Conservation (phyloP, 2,329 filamentous ascomycete species). For the Alternaria arbusti region DNA sequence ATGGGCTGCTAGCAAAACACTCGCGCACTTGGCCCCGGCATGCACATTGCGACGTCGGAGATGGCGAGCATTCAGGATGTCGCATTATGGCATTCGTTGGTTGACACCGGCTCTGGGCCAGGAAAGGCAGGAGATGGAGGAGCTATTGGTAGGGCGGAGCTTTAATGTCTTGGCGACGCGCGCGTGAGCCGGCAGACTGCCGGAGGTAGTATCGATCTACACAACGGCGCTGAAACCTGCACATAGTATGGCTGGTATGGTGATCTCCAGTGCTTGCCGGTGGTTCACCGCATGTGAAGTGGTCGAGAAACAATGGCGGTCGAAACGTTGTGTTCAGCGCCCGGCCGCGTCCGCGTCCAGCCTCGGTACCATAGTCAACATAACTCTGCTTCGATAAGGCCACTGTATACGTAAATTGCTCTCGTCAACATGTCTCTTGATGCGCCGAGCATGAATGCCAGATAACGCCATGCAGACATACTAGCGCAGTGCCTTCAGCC, state of each 20-base stretch:
- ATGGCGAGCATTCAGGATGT: neutral
- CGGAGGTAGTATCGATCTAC: conserved; percentile 7
- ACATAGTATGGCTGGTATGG: conserved; percentile 1
- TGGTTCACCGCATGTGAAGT: neutral
- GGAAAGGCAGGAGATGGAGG: conserved; percentile 10
- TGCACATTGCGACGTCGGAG: conserved; percentile 1
- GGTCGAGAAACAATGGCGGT: neutral
- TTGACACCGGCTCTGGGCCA: conserved; percentile 1
- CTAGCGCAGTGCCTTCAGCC: neutral
- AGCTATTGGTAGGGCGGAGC: conserved; percentile 8
- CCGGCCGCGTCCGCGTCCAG: neutral
- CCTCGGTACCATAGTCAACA: neutral
- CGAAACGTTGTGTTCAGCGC: neutral
- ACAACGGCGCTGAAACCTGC: neutral
- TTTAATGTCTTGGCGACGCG: neutral
- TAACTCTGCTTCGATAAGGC: neutral
- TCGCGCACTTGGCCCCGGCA: conserved; percentile 1
- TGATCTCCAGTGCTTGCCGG: neutral
- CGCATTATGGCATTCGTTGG: neutral
- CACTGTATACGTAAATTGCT: conserved; percentile 1
- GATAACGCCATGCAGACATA: neutral
- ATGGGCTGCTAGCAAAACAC: conserved; percentile 1
- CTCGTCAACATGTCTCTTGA: neutral
- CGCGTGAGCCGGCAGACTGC: conserved; percentile 2
- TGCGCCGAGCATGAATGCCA: neutral